Evolutionary conservation across 306 rosid species (phyloP), one percentile per base, ranked within the genome.

Genomic region (Quercus aquifolioides): DNA sequence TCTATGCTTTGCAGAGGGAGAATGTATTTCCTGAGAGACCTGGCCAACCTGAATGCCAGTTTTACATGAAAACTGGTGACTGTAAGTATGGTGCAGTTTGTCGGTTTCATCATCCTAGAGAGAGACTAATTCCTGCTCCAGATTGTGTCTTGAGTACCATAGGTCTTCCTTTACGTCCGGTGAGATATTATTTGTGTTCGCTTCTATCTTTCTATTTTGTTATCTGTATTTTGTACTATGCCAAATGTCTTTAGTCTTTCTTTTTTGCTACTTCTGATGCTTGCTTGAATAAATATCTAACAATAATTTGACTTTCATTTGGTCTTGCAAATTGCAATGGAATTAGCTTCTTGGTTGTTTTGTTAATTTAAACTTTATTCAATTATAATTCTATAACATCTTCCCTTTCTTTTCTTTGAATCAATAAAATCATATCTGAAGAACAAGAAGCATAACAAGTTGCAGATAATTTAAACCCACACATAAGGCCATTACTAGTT

Each of bases 21-120:
- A 94, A 84, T 88, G 96, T 92, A 81, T 94, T 94, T 85, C 99
- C 99, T 52, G 99, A 94, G 85, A 90, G 97, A 81, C 97, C 94
- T 73, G 99, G 94, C 79, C 97, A 92, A 87, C 97, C 99, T 28
- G 97, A 94, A 84, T 94, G 99, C 84, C 97, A 90, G 80, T 94
- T 94, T 87, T 94, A 94, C 91, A 91, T 94, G 94, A 94, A 94
- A 81, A 94, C 99, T 1, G 99, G 99, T 73, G 99, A 94, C 83
- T 94, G 99, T 79, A 92, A 94, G 87, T 94, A 92, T 55, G 99
- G 99, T 75, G 94, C 95, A 18, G 99, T 92, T 80, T 94, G 99
- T 84, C 91, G 94, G 82, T 94, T 94, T 77, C 97, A 94, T 83
- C 99, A 94, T 83, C 99, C 99, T 25, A 89, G 91, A 46, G 97